Evolutionary conservation across 2,329 filamentous ascomycete species (phyloP), one percentile per base, ranked within the genome.

Genomic region (Aspergillus calidoustus): DNA sequence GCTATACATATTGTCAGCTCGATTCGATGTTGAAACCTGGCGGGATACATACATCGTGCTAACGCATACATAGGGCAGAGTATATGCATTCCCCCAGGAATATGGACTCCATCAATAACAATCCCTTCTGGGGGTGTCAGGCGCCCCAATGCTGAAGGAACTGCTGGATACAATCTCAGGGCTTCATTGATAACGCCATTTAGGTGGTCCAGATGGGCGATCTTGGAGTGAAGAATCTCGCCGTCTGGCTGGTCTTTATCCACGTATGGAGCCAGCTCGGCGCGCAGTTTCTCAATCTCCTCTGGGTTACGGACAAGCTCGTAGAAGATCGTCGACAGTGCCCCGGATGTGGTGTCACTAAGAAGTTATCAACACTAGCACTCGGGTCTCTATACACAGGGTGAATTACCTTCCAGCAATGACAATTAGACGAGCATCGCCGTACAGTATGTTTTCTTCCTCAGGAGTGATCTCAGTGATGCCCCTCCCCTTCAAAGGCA

Each of bases 261-360:
- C 3, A 62, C 15, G 25, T 58, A 64, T 69, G 19, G 74, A 54
- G 7, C 66, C 1, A 79, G 66, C 62, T 79, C 74, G 56, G 74
- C 56, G 44, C 76, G 67, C 50, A 81, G 62, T 58, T 73, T 73
- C 19, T 68, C 30, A 47, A 63, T 65, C 38, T 72, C 62, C 19
- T 62, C 72, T 7, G 70, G 71, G 41, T 75, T 65, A 11, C 67
- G 67, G 6, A 71, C 73, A 3, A 78, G 67, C 48, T 77, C 65
- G 63, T 79, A 82, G 68, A 83, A 79, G 7, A 81, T 67, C 54
- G 72, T 71, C 1, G 77, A 74, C 22, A 82, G 65, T 0, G 77
- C 74, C 0, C 75, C 72, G 7, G 79, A 71, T 0, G 78, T 80
- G 7, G 80, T 82, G 62, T 82, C 80, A 41, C 75, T 78, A 23